Percentiles rank a stretch among this genome's conserved stretches.
These are phyloP conservation scores for Chaetomidium leptoderma DNA, from an alignment of 495 filamentous ascomycete genomes.

Conservation along the genomic window DNA sequence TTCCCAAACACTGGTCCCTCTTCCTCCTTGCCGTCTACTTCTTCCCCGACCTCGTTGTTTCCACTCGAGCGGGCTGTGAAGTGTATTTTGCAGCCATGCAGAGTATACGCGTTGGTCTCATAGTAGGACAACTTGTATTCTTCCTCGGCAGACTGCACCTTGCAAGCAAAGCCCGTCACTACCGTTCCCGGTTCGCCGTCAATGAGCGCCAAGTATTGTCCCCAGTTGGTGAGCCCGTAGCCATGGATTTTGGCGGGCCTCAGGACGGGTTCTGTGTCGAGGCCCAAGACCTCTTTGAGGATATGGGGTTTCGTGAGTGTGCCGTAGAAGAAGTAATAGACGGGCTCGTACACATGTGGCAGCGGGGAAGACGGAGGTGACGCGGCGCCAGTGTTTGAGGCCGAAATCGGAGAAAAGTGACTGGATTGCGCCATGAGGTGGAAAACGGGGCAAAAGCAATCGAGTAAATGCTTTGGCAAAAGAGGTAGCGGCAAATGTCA, in stretches of 20 bases:
- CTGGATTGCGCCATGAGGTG: too few species aligned
- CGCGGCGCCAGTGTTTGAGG: too few species aligned
- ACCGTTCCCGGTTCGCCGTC: neutral
- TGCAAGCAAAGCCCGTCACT: neutral
- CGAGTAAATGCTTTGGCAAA: too few species aligned
- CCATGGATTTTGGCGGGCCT: neutral
- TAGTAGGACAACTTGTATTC: conserved; percentile 7
- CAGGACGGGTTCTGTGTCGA: neutral
- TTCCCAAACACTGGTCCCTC: neutral
- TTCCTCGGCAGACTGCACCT: neutral
- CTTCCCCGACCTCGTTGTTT: too few species aligned
- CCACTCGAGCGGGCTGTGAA: too few species aligned
- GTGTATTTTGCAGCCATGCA: neutral
- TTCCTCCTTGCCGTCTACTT: neutral
- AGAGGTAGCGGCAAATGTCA: too few species aligned
- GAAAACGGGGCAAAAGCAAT: too few species aligned
- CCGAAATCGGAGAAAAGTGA: too few species aligned
- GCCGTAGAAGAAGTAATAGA: conserved; percentile 15
- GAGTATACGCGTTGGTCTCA: conserved; percentile 5
- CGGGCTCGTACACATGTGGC: too few species aligned
- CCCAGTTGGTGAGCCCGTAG: conserved; percentile 10
- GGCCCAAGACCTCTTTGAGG: conserved; percentile 1
- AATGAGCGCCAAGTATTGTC: conserved; percentile 4
- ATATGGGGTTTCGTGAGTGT: neutral
- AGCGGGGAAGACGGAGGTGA: too few species aligned